Evolutionary conservation across 2,329 filamentous ascomycete genomes (phyloP).

Genomic region (Paecilomyces sp.): DNA sequence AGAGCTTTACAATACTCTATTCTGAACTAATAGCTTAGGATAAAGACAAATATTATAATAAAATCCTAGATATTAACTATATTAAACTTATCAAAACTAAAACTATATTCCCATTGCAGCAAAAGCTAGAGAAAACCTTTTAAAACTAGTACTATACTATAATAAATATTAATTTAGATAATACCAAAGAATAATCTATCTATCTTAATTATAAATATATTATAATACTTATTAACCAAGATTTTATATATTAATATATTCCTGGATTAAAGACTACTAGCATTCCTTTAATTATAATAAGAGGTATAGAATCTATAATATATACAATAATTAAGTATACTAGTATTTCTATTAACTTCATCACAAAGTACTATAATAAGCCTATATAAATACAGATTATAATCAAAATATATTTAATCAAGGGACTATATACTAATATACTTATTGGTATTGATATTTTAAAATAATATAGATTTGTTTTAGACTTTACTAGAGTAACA

Average conservation of each 20-base stretch:
- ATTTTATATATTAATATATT: neutral
- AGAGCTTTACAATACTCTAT: no score
- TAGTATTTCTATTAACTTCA: neutral
- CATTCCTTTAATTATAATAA: neutral
- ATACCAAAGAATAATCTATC: neutral
- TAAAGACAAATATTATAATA: neutral
- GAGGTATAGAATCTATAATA: neutral
- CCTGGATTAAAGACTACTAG: neutral
- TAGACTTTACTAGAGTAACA: neutral
- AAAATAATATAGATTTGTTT: neutral
- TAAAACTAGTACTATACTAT: neutral
- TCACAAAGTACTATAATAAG: neutral
- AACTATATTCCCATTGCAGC: neutral
- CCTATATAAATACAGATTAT: neutral
- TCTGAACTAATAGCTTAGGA: neutral
- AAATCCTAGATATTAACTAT: neutral
- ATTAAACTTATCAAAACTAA: neutral
- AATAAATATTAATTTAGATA: neutral
- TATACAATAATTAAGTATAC: neutral
- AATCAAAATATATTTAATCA: neutral
- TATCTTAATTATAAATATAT: neutral
- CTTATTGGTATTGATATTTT: neutral
- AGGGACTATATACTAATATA: neutral
- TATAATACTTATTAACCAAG: neutral
- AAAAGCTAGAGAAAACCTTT: neutral